Evolutionary conservation across 139 green algal species (phyloP).

Genomic region (Tetradesmus lagerheimii): DNA sequence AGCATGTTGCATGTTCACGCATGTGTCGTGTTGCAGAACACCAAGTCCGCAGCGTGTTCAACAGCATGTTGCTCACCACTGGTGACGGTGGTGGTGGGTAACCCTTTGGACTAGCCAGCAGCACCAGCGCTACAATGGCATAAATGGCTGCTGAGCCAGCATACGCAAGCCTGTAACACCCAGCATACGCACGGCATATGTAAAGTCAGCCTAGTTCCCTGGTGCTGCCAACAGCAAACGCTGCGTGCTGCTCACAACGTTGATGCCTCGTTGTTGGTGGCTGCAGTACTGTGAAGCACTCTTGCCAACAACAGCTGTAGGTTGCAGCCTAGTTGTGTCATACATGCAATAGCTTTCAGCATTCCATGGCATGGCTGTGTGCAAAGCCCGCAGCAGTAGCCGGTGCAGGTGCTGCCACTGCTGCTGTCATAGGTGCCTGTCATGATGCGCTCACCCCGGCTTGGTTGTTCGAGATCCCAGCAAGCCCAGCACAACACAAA

Average conservation of each 20-base stretch:
- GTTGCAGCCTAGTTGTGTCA: neutral
- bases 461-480: conserved; percentile 51
- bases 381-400: neutral
- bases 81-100: conserved; percentile 29
- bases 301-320: neutral
- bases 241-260: no score
- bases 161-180: conserved; percentile 52
- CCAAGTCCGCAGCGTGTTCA: no score
- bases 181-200: no score
- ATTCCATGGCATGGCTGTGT: no score
- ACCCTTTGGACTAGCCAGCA: conserved; percentile 57
- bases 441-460: conserved; percentile 45
- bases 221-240: no score
- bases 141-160: conserved; percentile 7
- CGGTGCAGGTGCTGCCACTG: neutral
- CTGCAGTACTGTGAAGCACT: neutral
- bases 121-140: conserved; percentile 46
- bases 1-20: neutral
- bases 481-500: conserved; percentile 49
- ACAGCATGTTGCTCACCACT: conserved; percentile 32
- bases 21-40: no score
- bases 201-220: no score
- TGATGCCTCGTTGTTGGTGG: no score
- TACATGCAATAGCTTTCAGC: no score
- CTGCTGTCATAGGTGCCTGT: neutral